These are phyloP conservation scores for Echites panduratus DNA, from an alignment of 257 asterid species.

Conservation along the genomic window DNA sequence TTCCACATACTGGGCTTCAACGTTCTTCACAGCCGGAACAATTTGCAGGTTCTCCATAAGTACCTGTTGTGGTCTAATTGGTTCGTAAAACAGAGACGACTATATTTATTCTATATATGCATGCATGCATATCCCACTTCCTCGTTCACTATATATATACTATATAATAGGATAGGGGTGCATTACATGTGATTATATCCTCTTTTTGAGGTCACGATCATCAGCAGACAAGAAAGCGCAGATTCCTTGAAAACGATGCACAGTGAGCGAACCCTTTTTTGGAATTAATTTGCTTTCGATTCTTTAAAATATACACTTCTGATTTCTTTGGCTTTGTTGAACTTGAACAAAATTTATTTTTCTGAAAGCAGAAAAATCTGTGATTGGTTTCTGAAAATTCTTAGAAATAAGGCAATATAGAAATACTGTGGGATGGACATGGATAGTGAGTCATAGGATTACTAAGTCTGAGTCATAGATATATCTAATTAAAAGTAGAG, in stretches of 20 bases:
- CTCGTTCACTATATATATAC: not conserved
- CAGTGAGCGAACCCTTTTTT: not conserved
- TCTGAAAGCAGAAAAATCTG: not conserved
- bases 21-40: constrained; percentile 45
- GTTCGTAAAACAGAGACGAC: too few relatives aligned
- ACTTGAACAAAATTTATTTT: not conserved
- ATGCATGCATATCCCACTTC: too few relatives aligned
- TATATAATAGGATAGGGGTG: too few relatives aligned
- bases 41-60: constrained; percentile 51
- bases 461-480: not conserved
- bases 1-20: constrained; percentile 86
- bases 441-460: constrained; percentile 1
- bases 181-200: not conserved
- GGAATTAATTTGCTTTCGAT: not conserved
- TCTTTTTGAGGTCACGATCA: constrained; percentile 3
- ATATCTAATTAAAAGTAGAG: not conserved
- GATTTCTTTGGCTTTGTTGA: not conserved
- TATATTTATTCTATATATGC: too few relatives aligned
- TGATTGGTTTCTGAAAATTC: not conserved
- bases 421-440: not conserved
- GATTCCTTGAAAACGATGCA: constrained; percentile 30
- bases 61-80: too few relatives aligned
- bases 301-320: not conserved
- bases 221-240: constrained; percentile 24
- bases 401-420: not conserved